Evolutionary conservation across 176 grass and related monocot species (phyloP), one percentile per base, ranked within the genome.

Genomic region (Carex myosuroides): DNA sequence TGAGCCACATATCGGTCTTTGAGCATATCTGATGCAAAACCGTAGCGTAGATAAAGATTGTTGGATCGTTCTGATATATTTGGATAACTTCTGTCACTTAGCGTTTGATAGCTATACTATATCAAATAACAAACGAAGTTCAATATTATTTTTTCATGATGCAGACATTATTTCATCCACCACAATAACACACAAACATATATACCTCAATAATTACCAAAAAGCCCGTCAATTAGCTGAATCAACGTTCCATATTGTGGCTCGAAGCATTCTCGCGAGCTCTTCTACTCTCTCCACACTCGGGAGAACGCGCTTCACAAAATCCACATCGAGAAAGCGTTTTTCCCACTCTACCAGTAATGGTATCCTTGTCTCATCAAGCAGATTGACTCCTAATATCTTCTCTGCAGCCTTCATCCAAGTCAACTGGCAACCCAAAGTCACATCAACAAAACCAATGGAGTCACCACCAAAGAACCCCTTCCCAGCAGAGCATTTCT

Each of bases 371-470:
- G 68, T 79, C 33, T 44, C 63, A 66, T 91, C 89, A 3, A 91
- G 64, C 0, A 93, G 77, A 14, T 29, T 85, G 42, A 67, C 22
- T 39, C 84, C 84, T 14, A 0, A 4, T 7, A 89, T 41, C 24
- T 87, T 80, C 29, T 91, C 81, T 10, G 82, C 65, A 64, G 7
- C 81, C 70, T 48, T 60, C 44, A 93, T 72, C 87, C 86, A 85
- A 33, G n/a, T 11, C 87, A 67, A 58, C 33, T 48, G 79, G 85
- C 8, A 83, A 44, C 92, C 85, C 37, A 91, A 68, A 37, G 21
- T 80, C 64, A 94, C 21, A 83, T 94, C 87, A 3, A 94, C 35
- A 30, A 85, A 55, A 17, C 89, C 89, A 2, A 84, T 29, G 18
- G 7, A 14, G 18, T 89, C 84, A 1, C 90, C 87, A 13, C 64